Percentiles rank a stretch among this genome's conserved stretches.
Evolutionary conservation across 257 asterid species (phyloP).

Genomic region (Eustoma russellianum): DNA sequence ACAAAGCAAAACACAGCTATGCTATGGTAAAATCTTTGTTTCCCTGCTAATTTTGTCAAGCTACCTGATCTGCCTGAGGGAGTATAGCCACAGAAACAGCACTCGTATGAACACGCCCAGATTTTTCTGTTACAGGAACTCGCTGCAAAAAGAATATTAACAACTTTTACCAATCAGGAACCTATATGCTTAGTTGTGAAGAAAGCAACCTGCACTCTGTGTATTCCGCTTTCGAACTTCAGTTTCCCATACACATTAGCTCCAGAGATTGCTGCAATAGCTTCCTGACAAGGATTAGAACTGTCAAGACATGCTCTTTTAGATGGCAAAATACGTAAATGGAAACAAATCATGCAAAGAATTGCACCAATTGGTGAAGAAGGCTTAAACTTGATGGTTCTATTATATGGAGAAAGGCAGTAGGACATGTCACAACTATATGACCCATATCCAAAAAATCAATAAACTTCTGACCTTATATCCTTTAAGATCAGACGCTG

Average conservation of each 20-base stretch:
- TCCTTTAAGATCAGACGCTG: constrained; percentile 80
- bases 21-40: not conserved
- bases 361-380: too few species aligned
- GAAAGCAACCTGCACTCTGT: constrained; percentile 79
- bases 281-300: constrained; percentile 49
- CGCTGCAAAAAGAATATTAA: constrained; percentile 44
- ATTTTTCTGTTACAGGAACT: constrained; percentile 91
- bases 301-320: constrained; percentile 5
- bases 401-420: not conserved
- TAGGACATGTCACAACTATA: not conserved
- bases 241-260: constrained; percentile 83
- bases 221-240: constrained; percentile 96
- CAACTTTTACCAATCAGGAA: constrained; percentile 12
- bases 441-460: not conserved
- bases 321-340: constrained; percentile 7
- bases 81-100: constrained; percentile 91
- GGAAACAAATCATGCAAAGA: constrained; percentile 1
- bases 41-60: not conserved
- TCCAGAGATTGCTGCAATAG: constrained; percentile 89
- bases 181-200: constrained; percentile 5
- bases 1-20: not conserved
- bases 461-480: constrained; percentile 49
- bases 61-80: constrained; percentile 96
- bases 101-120: constrained; percentile 94
- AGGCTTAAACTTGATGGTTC: not conserved